Evolutionary conservation across 176 grass and related monocot genomes (phyloP), one percentile per base, ranked within the genome.

Genomic region (Cenchrus purpureus): DNA sequence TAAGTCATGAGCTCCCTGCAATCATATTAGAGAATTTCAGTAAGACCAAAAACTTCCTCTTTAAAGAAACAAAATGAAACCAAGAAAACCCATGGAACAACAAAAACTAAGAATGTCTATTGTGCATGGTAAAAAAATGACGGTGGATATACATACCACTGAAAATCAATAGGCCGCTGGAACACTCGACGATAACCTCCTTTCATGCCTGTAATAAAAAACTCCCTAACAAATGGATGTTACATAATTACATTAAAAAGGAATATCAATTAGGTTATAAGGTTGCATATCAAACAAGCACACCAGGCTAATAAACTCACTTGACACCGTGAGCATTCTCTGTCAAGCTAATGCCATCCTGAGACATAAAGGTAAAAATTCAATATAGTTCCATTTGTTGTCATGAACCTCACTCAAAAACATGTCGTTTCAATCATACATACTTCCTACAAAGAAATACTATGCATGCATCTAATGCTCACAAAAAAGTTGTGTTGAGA

Each of bases 281-380:
- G 68, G 44, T 79, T 54, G 55, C n/a, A 54, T 16, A 63, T 55
- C n/a, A 43, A 74, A 62, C 15, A 62, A 67, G 68, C 7, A 83
- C 46, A 40, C 8, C 20, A 15, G 48, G 53, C 1, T 68, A 67
- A 81, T 69, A 50, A 83, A 92, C 91, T 98, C 92, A 98, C 96
- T 94, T 98, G 67, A 90, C 91, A 82, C 89, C 83, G 76, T 98
- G 96, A 74, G 92, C 80, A 87, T 87, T 93, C 83, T 95, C 89
- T 63, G 75, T 94, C 90, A 98, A 95, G 89, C 74, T 94, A 87
- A 98, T 95, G 64, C 87, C 96, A 88, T 98, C 96, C 96, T 98
- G 89, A 87, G n/a, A 89, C 50, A 97, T 69, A 31, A 71, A 80
- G 70, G 22, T 29, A n/a, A 73, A 88, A 86, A 86, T 37, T 59